Evolutionary conservation across 1,284 basidiomycete species (phyloP).

Genomic region (Heliocybe sulcata): DNA sequence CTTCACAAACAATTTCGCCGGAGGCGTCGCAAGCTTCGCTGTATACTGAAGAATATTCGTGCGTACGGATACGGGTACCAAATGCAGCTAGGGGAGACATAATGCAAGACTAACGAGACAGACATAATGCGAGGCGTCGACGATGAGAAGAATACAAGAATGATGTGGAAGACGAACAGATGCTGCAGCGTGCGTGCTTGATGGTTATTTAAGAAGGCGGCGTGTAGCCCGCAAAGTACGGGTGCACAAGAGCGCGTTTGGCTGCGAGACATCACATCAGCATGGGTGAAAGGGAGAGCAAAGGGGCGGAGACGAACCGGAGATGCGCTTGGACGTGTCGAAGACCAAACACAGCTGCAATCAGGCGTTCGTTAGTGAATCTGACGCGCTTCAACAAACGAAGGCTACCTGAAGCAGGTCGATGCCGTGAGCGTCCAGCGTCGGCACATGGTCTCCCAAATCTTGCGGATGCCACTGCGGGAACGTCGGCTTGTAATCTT

Average conservation of each 20-base stretch:
- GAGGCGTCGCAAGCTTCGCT: no score
- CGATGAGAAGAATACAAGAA: neutral
- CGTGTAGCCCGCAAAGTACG: constrained; percentile 65
- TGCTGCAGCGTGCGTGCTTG: no score
- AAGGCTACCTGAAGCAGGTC: constrained; percentile 68
- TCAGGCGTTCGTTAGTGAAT: neutral
- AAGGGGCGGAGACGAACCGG: constrained; percentile 40
- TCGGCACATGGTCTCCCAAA: constrained; percentile 58
- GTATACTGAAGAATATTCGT: neutral
- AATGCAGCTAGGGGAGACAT: neutral
- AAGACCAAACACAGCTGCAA: constrained; percentile 78
- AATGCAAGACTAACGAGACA: neutral
- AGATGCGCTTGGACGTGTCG: constrained; percentile 92
- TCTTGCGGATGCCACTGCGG: constrained; percentile 86
- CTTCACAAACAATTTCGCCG: no score
- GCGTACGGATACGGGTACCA: neutral
- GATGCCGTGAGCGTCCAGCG: constrained; percentile 64
- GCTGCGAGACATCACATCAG: constrained; percentile 34
- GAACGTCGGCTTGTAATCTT: constrained; percentile 97
- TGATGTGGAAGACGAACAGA: neutral
- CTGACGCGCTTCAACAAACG: neutral
- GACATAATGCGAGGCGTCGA: neutral
- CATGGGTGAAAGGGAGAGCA: neutral
- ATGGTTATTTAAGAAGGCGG: constrained; percentile 13
- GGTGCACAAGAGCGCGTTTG: constrained; percentile 79